Evolutionary conservation across 163 green algal species (phyloP).

Genomic region (Scenedesmus sp.): DNA sequence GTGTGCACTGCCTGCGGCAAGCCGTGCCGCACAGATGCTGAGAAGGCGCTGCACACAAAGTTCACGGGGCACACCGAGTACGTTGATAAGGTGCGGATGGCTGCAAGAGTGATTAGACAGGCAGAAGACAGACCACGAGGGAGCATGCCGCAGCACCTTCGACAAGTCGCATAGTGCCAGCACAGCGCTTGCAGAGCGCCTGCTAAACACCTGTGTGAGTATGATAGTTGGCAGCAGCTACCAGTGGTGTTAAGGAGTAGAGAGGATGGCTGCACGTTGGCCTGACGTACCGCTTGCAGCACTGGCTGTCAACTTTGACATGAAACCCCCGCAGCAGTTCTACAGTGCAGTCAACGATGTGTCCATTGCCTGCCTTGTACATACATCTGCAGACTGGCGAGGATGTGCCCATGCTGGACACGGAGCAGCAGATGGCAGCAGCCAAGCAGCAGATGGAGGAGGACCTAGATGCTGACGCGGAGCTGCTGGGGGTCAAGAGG

Average conservation of each 20-base stretch:
- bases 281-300: too few species aligned
- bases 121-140: too few species aligned
- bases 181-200: too few species aligned
- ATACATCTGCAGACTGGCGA: constrained; percentile 56
- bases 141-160: neutral
- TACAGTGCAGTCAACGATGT: neutral
- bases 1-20: constrained; percentile 87
- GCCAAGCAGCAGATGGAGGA: constrained; percentile 58
- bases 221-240: too few species aligned
- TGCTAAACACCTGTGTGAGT: too few species aligned
- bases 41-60: constrained; percentile 85
- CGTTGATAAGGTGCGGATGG: constrained; percentile 73
- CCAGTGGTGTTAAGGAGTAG: too few species aligned
- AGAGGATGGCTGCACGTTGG: too few species aligned
- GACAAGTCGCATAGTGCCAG: too few species aligned
- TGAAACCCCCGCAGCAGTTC: too few species aligned
- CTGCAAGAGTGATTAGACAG: neutral
- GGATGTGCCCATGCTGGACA: constrained; percentile 72
- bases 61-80: constrained; percentile 84
- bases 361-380: neutral
- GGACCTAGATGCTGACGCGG: constrained; percentile 57
- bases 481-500: constrained; percentile 50
- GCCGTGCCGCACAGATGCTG: constrained; percentile 80
- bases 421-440: constrained; percentile 82
- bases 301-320: too few species aligned